Conservation (phyloP, 441 rosid genomes). For the Biscutella laevigata region DNA sequence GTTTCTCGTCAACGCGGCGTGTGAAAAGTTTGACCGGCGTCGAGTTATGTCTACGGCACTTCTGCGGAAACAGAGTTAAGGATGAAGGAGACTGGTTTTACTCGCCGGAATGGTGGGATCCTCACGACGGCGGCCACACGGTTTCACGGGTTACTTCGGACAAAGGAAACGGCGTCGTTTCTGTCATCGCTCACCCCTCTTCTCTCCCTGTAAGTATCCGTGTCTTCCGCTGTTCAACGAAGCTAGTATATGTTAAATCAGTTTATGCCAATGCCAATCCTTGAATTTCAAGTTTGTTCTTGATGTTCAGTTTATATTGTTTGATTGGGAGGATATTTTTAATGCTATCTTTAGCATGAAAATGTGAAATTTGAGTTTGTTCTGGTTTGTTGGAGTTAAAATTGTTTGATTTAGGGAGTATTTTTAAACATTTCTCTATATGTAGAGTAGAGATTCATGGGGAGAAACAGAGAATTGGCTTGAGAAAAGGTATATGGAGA, state of each 20-base stretch:
- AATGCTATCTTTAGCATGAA: no score
- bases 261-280: no score
- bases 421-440: background rate
- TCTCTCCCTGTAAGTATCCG: slow-evolving; percentile 73
- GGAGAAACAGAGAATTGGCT: slow-evolving; percentile 70
- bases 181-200: slow-evolving; percentile 60
- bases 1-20: slow-evolving; percentile 1
- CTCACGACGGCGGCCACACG: slow-evolving; percentile 32
- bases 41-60: slow-evolving; percentile 28
- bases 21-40: slow-evolving; percentile 8
- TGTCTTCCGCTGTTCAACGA: no score
- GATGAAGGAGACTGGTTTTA: slow-evolving; percentile 91
- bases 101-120: slow-evolving; percentile 84
- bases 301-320: background rate
- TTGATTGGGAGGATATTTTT: no score
- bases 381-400: no score
- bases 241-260: no score
- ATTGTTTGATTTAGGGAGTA: background rate
- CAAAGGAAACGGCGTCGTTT: slow-evolving; percentile 71
- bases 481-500: slow-evolving; percentile 41
- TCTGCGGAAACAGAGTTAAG: slow-evolving; percentile 31
- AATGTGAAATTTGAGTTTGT: no score
- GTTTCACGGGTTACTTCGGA: slow-evolving; percentile 46
- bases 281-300: background rate
- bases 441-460: slow-evolving; percentile 57